These are phyloP conservation scores for Neophaeococcomyces mojaviensis DNA, from an alignment of 2,329 filamentous ascomycete species.

Conservation along the genomic window DNA sequence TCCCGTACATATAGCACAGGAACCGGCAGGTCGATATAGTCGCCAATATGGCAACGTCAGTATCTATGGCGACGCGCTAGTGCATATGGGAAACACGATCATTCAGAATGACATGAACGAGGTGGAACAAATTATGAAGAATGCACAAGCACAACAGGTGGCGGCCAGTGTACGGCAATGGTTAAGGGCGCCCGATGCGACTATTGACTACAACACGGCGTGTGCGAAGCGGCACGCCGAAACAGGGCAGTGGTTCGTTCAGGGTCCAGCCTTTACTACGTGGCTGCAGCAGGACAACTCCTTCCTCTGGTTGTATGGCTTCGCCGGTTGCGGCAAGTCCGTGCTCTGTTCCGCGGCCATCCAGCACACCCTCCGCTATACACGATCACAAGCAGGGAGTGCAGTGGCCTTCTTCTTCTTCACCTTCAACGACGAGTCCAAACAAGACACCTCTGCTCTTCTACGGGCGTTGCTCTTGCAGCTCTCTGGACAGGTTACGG, in stretches of 20 bases:
- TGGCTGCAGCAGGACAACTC: conserved; percentile 25
- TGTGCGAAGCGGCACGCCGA: conserved; percentile 27
- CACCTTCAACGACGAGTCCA: conserved; percentile 24
- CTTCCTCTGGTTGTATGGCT: conserved; percentile 27
- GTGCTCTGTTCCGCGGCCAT: conserved; percentile 28
- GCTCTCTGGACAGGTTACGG: conserved; percentile 19
- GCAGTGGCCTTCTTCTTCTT: conserved; percentile 27
- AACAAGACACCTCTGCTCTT: conserved; percentile 20
- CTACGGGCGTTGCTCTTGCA: conserved; percentile 26
- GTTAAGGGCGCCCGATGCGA: conserved; percentile 33
- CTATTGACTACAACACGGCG: conserved; percentile 29
- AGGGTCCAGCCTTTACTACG: conserved; percentile 16
- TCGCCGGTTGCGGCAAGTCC: conserved; percentile 29
- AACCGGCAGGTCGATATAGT: too few species aligned
- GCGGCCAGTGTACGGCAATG: conserved; percentile 19
- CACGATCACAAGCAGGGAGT: conserved; percentile 6
- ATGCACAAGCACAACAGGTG: conserved; percentile 24
- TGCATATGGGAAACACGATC: too few species aligned
- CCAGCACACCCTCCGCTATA: conserved; percentile 18
- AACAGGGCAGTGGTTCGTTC: conserved; percentile 31
- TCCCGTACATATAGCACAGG: too few species aligned
- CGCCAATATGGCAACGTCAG: too few species aligned
- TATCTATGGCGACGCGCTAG: too few species aligned
- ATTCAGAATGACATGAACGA: conserved; percentile 26
- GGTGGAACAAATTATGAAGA: conserved; percentile 23